Conservation (phyloP, 1,284 basidiomycete species). For the Ustilago sp. region DNA sequence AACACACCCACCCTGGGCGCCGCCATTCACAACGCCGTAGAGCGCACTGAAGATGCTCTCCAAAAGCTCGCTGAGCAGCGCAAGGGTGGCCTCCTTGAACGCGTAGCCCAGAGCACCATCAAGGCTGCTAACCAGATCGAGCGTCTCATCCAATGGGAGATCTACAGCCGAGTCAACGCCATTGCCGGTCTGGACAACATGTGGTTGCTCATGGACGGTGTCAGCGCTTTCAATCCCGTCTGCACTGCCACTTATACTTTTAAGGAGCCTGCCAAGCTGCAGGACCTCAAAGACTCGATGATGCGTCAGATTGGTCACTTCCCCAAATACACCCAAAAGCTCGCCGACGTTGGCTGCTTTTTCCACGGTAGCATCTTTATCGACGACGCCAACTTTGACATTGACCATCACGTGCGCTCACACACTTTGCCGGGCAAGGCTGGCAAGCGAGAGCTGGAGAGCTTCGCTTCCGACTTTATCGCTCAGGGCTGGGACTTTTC, state of each 20-base stretch:
- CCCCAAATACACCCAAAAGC: constrained; percentile 61
- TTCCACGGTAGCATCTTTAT: constrained; percentile 59
- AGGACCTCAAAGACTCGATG: constrained; percentile 41
- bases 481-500: constrained; percentile 59
- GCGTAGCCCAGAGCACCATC: constrained; percentile 14
- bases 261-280: constrained; percentile 35
- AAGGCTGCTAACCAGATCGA: constrained; percentile 23
- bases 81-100: constrained; percentile 17
- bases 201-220: constrained; percentile 55
- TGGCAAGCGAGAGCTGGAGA: constrained; percentile 59
- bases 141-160: constrained; percentile 39
- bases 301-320: constrained; percentile 49
- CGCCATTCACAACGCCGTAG: constrained; percentile 42
- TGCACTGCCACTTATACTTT: constrained; percentile 64
- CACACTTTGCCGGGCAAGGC: constrained; percentile 48
- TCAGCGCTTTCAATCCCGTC: constrained; percentile 62
- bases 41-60: constrained; percentile 36
- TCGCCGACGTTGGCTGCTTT: constrained; percentile 50
- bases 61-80: constrained; percentile 29
- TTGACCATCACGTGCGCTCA: constrained; percentile 44
- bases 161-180: constrained; percentile 44
- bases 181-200: constrained; percentile 60
- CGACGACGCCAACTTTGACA: constrained; percentile 51
- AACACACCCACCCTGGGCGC: constrained; percentile 36
- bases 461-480: constrained; percentile 58